Conservation (phyloP, 768 basidiomycete genomes). For the Boletus subcaerulescens region DNA sequence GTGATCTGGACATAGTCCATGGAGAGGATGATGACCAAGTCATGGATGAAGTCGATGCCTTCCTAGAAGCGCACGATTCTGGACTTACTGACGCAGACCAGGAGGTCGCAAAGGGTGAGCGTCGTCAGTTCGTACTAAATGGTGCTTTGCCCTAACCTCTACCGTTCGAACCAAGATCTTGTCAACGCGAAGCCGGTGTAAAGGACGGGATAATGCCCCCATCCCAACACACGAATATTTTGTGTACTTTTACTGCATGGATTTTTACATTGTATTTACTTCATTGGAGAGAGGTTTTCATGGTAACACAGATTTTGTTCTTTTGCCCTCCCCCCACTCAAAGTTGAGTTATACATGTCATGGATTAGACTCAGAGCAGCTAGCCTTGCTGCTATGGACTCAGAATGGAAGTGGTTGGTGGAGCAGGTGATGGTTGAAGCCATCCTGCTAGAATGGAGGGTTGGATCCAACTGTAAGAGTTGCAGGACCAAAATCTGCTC, state of each 20-base stretch:
- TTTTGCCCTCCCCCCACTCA: too few species aligned
- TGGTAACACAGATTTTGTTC: too few species aligned
- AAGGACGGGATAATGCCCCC: neutral
- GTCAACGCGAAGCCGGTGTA: constrained; percentile 56
- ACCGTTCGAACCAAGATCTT: constrained; percentile 40
- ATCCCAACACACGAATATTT: neutral
- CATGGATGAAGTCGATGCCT: constrained; percentile 94
- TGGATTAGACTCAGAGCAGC: too few species aligned
- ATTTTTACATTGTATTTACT: constrained; percentile 10
- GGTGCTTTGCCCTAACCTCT: neutral
- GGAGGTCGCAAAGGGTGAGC: constrained; percentile 69
- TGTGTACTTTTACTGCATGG: constrained; percentile 13
- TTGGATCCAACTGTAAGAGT: too few species aligned
- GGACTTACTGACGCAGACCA: constrained; percentile 79
- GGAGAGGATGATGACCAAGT: constrained; percentile 70
- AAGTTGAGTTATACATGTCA: too few species aligned
- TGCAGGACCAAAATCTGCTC: too few species aligned
- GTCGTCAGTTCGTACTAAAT: neutral
- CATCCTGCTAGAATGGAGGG: too few species aligned
- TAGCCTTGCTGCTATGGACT: too few species aligned
- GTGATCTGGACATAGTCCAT: constrained; percentile 52
- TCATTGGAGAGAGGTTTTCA: constrained; percentile 3
- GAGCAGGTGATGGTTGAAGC: too few species aligned
- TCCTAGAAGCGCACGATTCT: constrained; percentile 90
- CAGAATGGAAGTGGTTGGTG: too few species aligned